Percentiles rank a stretch among this genome's conserved stretches.
phyloP scores from a whole-genome alignment of 805 yeast species.

The Ogataea trehaloabstinens region DNA sequence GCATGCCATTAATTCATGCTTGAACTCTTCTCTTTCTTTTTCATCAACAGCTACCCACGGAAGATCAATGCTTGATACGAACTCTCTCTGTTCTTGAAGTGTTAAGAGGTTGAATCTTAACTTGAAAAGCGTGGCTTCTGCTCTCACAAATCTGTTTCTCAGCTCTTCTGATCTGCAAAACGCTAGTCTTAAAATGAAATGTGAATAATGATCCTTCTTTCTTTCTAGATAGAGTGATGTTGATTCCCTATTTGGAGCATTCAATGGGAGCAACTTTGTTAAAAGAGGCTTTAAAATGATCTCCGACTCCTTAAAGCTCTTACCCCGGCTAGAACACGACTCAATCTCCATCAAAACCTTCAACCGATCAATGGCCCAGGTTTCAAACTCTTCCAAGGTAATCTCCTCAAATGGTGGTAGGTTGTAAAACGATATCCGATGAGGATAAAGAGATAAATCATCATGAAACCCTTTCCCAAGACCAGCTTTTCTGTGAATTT shows the following conservation, averaged over 20 bases:
- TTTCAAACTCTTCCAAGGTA: conserved; percentile 88
- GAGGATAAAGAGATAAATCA: conserved; percentile 38
- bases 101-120: conserved; percentile 67
- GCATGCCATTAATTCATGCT: conserved; percentile 53
- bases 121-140: conserved; percentile 73
- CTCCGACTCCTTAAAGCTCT: conserved; percentile 63
- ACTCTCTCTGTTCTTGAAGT: conserved; percentile 63
- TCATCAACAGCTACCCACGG: conserved; percentile 68
- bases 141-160: conserved; percentile 70
- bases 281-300: conserved; percentile 62
- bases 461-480: conserved; percentile 29
- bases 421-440: conserved; percentile 71
- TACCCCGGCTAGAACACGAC: conserved; percentile 63
- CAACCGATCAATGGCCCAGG: conserved; percentile 92
- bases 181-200: conserved; percentile 81
- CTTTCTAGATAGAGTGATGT: conserved; percentile 53
- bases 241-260: conserved; percentile 41
- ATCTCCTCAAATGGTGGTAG: conserved; percentile 81
- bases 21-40: conserved; percentile 55
- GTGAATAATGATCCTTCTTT: conserved; percentile 88
- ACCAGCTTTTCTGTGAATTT: conserved; percentile 18
- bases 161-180: conserved; percentile 86
- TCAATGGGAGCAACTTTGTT: conserved; percentile 62
- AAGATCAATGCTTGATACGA: conserved; percentile 62
- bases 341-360: conserved; percentile 84